Base-by-base conservation (phyloP, 1,139 yeast genomes). In the Candida sanyaensis region DNA sequence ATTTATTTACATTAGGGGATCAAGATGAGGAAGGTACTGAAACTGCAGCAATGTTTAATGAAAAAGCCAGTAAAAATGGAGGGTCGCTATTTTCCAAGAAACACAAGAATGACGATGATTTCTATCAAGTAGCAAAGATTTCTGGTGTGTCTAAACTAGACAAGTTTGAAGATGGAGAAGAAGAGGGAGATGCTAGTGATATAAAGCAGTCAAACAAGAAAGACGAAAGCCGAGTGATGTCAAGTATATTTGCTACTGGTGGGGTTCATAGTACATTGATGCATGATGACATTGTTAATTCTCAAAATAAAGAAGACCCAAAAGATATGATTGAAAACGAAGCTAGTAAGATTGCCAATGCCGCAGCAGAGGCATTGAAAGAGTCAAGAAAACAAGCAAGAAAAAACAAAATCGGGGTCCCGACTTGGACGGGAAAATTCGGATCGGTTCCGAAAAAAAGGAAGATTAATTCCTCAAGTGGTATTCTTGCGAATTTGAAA, bases 361-460 rank as follows among this genome's bases (percentile, higher is more conserved):
- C 83, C 31, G 97, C 98, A 0, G 84, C 92, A 0, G 76, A 77
- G 21, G 91, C 92, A 0, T 68, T 93, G 50, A 75, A 83, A 49
- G 78, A 79, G 50, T 89, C 97, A 0, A 69, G 96, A 43, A 78
- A 72, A 48, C 69, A 73, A 28, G 81, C 96, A 0, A 75, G 89
- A 45, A 77, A 75, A 51, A 82, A 83, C 24, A 80, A 79, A 31
- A 74, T 91, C 28, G 96, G 96, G 4, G 84, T 88, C 0, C 98
- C 97, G 0, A 93, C 99, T 0, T 93, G 97, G 96, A 93, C 99
- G 0, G 99, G 99, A 0, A 81, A 81, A 56, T 90, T 86, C 71
- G 99, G 99, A 65, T 65, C 67, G 64, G 57, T 75, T 37, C 58
- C 60, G 4, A 67, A 62, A 45, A 55, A 50, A 46, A 50, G 42